phyloP scores from a whole-genome alignment of 75 land plant genomes.

The Pinus albicaulis region DNA sequence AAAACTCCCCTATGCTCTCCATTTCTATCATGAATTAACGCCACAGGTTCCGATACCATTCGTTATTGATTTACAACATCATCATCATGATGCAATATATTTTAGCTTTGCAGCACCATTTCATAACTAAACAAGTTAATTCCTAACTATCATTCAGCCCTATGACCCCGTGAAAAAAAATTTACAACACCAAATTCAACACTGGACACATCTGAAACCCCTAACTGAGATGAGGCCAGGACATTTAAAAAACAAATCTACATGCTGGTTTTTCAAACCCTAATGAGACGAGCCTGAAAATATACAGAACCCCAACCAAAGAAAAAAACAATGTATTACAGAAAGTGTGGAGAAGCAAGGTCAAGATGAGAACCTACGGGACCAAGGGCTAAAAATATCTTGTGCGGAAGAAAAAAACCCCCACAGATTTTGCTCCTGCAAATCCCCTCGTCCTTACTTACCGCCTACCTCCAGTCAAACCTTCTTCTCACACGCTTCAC shows the following conservation, averaged over 20 bases:
- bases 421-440: neutral
- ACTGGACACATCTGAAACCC: neutral
- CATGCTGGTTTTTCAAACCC: neutral
- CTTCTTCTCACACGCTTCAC: neutral
- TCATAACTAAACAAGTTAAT: no score
- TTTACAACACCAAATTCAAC: neutral
- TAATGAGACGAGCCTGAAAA: neutral
- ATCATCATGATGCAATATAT: neutral
- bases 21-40: neutral
- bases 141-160: neutral
- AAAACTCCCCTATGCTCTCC: neutral
- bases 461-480: neutral
- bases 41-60: neutral
- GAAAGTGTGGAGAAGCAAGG: conserved; percentile 5
- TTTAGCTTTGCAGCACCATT: neutral
- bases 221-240: neutral
- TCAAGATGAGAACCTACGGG: conserved; percentile 14
- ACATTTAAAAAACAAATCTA: neutral
- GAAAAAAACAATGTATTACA: neutral
- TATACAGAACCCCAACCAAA: neutral
- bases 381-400: neutral
- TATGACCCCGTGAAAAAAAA: neutral
- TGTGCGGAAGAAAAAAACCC: no score
- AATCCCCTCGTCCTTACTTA: conserved; percentile 8
- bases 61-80: neutral